phyloP scores from a whole-genome alignment of 768 basidiomycete species.

The Lactifluus hygrophoroides region DNA sequence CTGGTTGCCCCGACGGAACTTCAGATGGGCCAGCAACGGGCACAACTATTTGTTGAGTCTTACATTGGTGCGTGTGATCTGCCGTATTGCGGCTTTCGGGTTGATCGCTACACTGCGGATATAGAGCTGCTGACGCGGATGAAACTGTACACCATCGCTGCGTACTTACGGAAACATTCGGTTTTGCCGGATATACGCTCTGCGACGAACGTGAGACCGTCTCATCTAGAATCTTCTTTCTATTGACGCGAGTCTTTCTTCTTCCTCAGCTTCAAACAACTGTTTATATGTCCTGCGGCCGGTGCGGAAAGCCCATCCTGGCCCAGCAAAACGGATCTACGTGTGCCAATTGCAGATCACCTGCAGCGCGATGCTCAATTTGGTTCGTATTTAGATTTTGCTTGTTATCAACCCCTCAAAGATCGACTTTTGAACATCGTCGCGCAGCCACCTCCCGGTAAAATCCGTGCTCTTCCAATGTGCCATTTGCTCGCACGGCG shows the following conservation, averaged over 20 bases:
- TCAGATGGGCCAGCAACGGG: conserved; percentile 35
- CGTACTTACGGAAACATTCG: conserved; percentile 66
- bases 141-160: conserved; percentile 55
- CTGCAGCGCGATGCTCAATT: conserved; percentile 51
- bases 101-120: not conserved
- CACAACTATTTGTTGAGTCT: conserved; percentile 50
- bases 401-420: not conserved
- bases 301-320: conserved; percentile 55
- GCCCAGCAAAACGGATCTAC: conserved; percentile 42
- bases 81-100: not conserved
- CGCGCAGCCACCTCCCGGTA: conserved; percentile 66
- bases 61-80: conserved; percentile 56
- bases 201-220: conserved; percentile 41
- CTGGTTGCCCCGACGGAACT: conserved; percentile 56
- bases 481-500: conserved; percentile 70
- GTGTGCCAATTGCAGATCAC: conserved; percentile 47
- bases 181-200: conserved; percentile 42
- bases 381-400: conserved; percentile 44
- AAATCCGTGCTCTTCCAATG: conserved; percentile 64
- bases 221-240: not conserved
- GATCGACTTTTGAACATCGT: not conserved
- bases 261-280: conserved; percentile 55
- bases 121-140: conserved; percentile 57
- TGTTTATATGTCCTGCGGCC: conserved; percentile 61
- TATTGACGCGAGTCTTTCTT: not conserved